Evolutionary conservation across 2,329 filamentous ascomycete species (phyloP), one percentile per base, ranked within the genome.

Genomic region (Pyrenochaeta sp.): DNA sequence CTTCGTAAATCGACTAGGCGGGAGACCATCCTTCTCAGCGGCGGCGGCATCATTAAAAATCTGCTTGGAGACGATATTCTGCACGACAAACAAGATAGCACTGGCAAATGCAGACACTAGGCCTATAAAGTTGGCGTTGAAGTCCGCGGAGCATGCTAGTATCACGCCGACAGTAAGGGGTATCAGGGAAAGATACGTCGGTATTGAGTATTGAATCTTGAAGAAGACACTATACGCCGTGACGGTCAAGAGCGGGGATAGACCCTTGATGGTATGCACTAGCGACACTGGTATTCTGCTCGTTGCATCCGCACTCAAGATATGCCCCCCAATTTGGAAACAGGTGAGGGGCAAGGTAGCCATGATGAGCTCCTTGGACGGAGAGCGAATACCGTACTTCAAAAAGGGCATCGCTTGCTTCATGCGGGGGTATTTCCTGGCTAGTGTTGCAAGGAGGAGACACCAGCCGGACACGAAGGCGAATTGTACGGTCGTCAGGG

Each of bases 51-150:
- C 93, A 75, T 97, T 99, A 82, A 99, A 99, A 9, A 99, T 87
- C 62, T 92, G 91, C 78, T 99, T 99, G 17, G 94, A 98, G 63
- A 97, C 96, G 51, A 99, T 99, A 72, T 99, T 99, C 73, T 99
- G 95, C 0, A 92, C 95, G 31, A 99, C 95, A 71, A 99, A 99
- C 61, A 98, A 90, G 50, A 98, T 81, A 7, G 95, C 92, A n/a
- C 92, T 93, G 30, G 91, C 81, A 32, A 99, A 88, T 3, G 95
- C 93, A 68, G 93, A 94, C 10, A 94, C 68, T 15, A 99, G 90
- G n/a, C 95, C 95, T 45, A 95, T 84, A 58, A 97, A 85, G 71
- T 99, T 93, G 27, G 91, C 94, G 18, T 87, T 89, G 66, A 96
- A 93, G 69, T 92, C 92, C 11, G 93, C 91, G 1, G 94, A 97